A percentile compares a stretch with the other conserved stretches of the same genome.
phyloP scores from a whole-genome alignment of 371 early-diverging fungal species.

The Apophysomyces elegans region DNA sequence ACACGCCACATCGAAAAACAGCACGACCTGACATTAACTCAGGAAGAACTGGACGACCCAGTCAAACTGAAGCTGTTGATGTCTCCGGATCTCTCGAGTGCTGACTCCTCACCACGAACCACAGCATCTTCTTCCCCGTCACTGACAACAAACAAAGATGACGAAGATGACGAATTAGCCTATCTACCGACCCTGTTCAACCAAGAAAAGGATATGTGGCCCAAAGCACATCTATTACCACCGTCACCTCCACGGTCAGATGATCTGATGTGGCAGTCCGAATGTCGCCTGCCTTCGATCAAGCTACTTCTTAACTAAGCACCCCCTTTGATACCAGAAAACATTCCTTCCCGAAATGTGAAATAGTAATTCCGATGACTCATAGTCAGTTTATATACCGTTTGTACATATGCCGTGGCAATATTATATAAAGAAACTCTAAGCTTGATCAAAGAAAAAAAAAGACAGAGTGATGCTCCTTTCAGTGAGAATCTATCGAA shows the following conservation, averaged over 20 bases:
- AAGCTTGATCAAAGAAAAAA: background rate
- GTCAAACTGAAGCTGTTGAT: conserved; percentile 10
- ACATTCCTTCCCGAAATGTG: background rate
- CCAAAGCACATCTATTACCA: background rate
- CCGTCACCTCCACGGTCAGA: background rate
- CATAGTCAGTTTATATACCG: conserved; percentile 3
- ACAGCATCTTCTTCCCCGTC: conserved; percentile 2
- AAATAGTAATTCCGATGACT: background rate
- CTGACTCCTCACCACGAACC: conserved; percentile 7
- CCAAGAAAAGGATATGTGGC: background rate
- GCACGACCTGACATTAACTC: conserved; percentile 17
- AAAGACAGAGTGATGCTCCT: background rate
- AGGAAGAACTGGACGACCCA: conserved; percentile 16
- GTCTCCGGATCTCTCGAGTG: conserved; percentile 1
- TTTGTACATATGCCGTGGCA: conserved; percentile 7
- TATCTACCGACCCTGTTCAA: conserved; percentile 1
- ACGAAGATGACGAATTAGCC: conserved; percentile 3
- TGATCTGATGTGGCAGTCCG: conserved; percentile 1
- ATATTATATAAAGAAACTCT: conserved; percentile 1
- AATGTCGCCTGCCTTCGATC: conserved; percentile 3
- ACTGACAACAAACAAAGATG: conserved; percentile 1
- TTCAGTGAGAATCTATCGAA: background rate
- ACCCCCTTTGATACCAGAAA: background rate
- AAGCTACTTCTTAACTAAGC: conserved; percentile 2
- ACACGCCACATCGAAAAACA: conserved; percentile 44